Conservation (phyloP, 78 protist species). For the slime mould (Dictyostelium discoideum) region DNA sequence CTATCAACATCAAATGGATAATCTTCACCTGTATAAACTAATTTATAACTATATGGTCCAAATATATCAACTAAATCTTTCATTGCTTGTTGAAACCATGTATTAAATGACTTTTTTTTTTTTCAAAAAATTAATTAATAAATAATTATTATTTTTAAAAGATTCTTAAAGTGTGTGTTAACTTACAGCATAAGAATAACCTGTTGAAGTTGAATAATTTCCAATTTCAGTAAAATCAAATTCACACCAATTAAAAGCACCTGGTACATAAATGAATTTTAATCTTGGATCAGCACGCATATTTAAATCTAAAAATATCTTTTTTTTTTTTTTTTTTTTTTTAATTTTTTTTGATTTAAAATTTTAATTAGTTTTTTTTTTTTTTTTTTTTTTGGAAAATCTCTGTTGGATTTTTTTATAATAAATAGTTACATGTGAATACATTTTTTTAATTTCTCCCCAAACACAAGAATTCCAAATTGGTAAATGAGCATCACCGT, state of each 20-base stretch:
- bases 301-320: background rate
- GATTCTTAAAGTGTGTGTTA: too few relatives aligned
- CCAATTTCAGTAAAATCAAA: slow-evolving; percentile 65
- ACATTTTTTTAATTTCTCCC: slow-evolving; percentile 48
- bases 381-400: background rate
- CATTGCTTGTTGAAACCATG: slow-evolving; percentile 61
- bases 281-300: slow-evolving; percentile 66
- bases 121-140: background rate
- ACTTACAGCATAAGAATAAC: slow-evolving; percentile 15
- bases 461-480: slow-evolving; percentile 60
- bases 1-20: slow-evolving; percentile 51
- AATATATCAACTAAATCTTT: slow-evolving; percentile 63
- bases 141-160: too few relatives aligned
- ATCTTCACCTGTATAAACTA: slow-evolving; percentile 71
- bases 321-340: too few relatives aligned
- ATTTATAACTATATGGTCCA: slow-evolving; percentile 56
- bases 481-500: slow-evolving; percentile 57
- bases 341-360: background rate
- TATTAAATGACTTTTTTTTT: slow-evolving; percentile 20
- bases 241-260: slow-evolving; percentile 79
- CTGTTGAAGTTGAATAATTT: background rate
- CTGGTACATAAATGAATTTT: slow-evolving; percentile 58
- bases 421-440: background rate
- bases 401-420: too few relatives aligned
- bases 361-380: background rate